These are phyloP conservation scores for Cercospora zeina DNA, from an alignment of 2,329 filamentous ascomycete genomes.

Conservation along the genomic window DNA sequence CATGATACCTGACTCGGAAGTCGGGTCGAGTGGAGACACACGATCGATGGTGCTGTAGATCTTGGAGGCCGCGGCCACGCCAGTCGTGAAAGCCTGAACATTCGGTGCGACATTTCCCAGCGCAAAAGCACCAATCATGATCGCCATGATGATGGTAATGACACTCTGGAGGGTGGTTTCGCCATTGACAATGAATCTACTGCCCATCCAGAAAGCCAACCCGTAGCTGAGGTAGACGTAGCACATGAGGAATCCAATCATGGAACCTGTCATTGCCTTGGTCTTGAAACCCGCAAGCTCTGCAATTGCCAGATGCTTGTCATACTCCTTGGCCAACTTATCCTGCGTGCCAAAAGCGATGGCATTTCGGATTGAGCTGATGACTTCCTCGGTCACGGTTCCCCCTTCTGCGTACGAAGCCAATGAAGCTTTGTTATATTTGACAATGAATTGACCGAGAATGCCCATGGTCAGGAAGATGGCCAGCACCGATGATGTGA, in stretches of 20 bases:
- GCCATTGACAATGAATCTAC: constrained; percentile 67
- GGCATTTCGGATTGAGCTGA: constrained; percentile 89
- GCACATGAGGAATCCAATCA: constrained; percentile 82
- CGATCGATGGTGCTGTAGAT: constrained; percentile 95
- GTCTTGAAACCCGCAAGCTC: constrained; percentile 74
- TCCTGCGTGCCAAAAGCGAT: constrained; percentile 92
- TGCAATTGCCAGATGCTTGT: constrained; percentile 69
- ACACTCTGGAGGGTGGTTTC: constrained; percentile 68
- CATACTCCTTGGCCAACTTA: constrained; percentile 84
- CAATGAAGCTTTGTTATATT: constrained; percentile 75
- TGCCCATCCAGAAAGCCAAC: constrained; percentile 85
- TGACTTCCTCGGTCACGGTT: constrained; percentile 87
- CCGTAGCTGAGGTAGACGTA: constrained; percentile 85
- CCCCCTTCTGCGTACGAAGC: constrained; percentile 80
- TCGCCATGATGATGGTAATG: constrained; percentile 81
- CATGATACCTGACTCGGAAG: constrained; percentile 67
- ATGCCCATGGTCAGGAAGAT: constrained; percentile 75
- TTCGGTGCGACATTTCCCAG: constrained; percentile 86
- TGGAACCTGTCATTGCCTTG: constrained; percentile 70
- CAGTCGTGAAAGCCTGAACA: constrained; percentile 79
- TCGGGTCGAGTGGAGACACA: constrained; percentile 77
- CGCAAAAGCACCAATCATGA: constrained; percentile 91
- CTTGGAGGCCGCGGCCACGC: constrained; percentile 80
- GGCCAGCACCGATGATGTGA: constrained; percentile 77
- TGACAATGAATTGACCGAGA: constrained; percentile 73